Conservation (phyloP, 352 stramenopile genomes). For the Thraustotheca clavata region DNA sequence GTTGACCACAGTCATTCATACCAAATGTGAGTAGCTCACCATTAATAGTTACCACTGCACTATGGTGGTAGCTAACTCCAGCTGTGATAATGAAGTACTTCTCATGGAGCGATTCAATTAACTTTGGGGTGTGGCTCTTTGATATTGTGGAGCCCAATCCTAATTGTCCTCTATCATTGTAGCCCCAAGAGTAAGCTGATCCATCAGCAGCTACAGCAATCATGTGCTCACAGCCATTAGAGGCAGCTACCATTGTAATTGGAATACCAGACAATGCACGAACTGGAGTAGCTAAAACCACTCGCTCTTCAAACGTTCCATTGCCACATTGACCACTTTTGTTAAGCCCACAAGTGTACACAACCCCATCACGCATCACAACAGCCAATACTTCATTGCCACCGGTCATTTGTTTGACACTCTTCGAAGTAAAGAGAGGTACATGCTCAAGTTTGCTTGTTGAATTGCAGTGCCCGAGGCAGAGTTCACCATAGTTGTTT, state of each 20-base stretch:
- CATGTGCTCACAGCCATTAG: slow-evolving; percentile 85
- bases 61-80: slow-evolving; percentile 82
- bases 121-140: slow-evolving; percentile 73
- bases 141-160: slow-evolving; percentile 77
- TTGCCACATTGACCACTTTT: slow-evolving; percentile 85
- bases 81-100: slow-evolving; percentile 70
- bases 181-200: slow-evolving; percentile 78
- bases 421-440: slow-evolving; percentile 75
- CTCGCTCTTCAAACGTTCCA: slow-evolving; percentile 78
- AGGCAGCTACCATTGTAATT: slow-evolving; percentile 64
- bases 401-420: slow-evolving; percentile 52
- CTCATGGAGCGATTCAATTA: slow-evolving; percentile 76
- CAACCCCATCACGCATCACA: slow-evolving; percentile 70
- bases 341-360: slow-evolving; percentile 80
- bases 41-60: slow-evolving; percentile 61
- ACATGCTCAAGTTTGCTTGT: slow-evolving; percentile 81
- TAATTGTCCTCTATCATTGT: slow-evolving; percentile 80
- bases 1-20: slow-evolving; percentile 83
- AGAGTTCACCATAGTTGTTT: slow-evolving; percentile 86
- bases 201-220: slow-evolving; percentile 67
- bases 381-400: slow-evolving; percentile 82
- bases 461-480: slow-evolving; percentile 78
- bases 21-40: slow-evolving; percentile 78
- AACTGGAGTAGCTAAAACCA: slow-evolving; percentile 66
- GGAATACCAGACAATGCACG: slow-evolving; percentile 49